Percentiles rank a stretch among this genome's conserved stretches.
These are phyloP conservation scores for Fusarium sororula DNA, from an alignment of 2,329 filamentous ascomycete genomes.

Conservation along the genomic window DNA sequence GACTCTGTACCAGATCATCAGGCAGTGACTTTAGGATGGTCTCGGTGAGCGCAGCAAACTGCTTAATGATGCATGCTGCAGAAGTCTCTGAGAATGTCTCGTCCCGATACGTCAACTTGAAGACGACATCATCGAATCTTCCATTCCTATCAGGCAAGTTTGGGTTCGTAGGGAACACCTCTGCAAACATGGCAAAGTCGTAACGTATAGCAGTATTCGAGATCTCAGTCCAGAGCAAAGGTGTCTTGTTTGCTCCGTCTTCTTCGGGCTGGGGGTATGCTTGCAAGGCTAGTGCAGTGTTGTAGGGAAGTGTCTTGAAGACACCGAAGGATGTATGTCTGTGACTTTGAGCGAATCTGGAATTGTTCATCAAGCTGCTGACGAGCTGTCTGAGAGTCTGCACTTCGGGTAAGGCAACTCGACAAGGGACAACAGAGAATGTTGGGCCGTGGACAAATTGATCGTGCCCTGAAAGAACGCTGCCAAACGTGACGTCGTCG, in stretches of 20 bases:
- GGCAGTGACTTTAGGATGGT: not conserved
- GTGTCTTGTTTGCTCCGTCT: accelerated
- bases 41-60: not conserved
- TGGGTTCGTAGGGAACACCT: conserved; percentile 10
- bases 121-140: not conserved
- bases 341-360: not conserved
- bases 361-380: not conserved
- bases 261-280: not conserved
- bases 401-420: not conserved
- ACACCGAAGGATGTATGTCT: conserved; percentile 8
- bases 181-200: conserved; percentile 22
- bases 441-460: conserved; percentile 2
- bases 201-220: conserved; percentile 20
- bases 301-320: conserved; percentile 25
- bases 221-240: not conserved
- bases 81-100: conserved; percentile 6
- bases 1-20: not conserved
- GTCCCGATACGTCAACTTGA: conserved; percentile 16
- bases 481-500: not conserved
- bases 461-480: conserved; percentile 2
- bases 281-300: conserved; percentile 19
- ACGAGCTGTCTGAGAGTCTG: not conserved
- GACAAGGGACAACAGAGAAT: conserved; percentile 19
- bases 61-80: conserved; percentile 1
- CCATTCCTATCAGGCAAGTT: not conserved